phyloP scores from a whole-genome alignment of 2,329 filamentous ascomycete species.

The Fusarium odoratissimum region DNA sequence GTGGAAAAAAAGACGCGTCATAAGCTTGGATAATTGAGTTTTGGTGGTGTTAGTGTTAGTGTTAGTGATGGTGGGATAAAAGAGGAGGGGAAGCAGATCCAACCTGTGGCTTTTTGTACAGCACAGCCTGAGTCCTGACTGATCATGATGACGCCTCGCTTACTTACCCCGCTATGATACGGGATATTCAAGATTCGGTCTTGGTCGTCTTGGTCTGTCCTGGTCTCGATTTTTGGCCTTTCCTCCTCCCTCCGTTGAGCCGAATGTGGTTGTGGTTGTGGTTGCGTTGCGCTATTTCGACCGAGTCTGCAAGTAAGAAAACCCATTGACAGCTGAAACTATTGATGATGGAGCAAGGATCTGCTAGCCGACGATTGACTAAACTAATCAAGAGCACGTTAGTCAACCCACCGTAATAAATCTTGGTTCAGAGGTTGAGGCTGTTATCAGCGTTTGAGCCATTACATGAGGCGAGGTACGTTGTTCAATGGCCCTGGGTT shows the following conservation, averaged over 20 bases:
- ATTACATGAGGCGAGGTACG: not conserved
- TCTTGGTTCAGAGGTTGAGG: slow-evolving; percentile 7
- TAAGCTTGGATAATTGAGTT: slow-evolving; percentile 13
- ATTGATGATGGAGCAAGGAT: slow-evolving; percentile 2
- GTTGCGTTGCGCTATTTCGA: not conserved
- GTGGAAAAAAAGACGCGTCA: slow-evolving; percentile 19
- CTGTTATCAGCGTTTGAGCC: not conserved
- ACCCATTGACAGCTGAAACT: slow-evolving; percentile 29
- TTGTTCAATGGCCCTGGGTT: not conserved
- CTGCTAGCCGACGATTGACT: not conserved
- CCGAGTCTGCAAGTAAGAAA: not conserved
- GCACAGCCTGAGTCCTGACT: not conserved
- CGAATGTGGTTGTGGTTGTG: not conserved
- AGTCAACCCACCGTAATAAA: slow-evolving; percentile 4
- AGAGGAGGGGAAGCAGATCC: not conserved
- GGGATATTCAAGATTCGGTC: slow-evolving; percentile 13
- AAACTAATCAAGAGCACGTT: not conserved
- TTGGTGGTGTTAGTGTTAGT: slow-evolving; percentile 1
- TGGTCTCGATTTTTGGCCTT: not conserved
- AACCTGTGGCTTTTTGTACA: slow-evolving; percentile 4
- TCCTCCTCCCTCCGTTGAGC: slow-evolving; percentile 12
- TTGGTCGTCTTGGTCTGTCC: not conserved
- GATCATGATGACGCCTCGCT: slow-evolving; percentile 24
- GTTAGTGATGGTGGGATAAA: not conserved
- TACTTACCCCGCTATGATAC: slow-evolving; percentile 14